Evolutionary conservation across 129 eudicot genomes (phyloP), one percentile per base, ranked within the genome.

Genomic region (Helianthus tuberosus): DNA sequence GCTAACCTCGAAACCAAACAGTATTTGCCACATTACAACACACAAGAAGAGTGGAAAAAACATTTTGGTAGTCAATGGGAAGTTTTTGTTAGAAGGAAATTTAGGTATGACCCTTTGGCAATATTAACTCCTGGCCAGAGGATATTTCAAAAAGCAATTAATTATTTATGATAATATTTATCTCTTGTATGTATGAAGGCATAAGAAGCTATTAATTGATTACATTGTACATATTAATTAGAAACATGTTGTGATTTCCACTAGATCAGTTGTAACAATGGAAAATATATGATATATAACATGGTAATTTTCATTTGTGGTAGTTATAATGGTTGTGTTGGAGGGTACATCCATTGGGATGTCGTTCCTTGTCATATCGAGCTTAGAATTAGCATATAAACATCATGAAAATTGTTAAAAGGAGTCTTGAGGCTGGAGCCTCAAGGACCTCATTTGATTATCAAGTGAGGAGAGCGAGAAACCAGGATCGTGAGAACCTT

Each of bases 91-190:
- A 64, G 85, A 68, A 85, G 90, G 76, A 95, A 95, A 87, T 61
- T 75, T 57, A 84, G 67, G 29, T 95, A 95, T 72, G 99, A 95
- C 80, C 99, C 97, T 32, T 58, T 88, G 47, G 85, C 94, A 36
- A 91, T 95, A 72, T 79, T 91, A 69, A 93, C 99, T 71, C 97
- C 99, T 15, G 99, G 99, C 47, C 99, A 95, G 14, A 85, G 84
- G 77, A 95, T 95, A 67, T 95, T 95, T 84, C 81, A 63, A 52
- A 91, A 79, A 77, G 84, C 74, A 55, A 78, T 15, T 50, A 70
- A 73, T 12, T 77, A 69, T 66, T 82, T 69, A 72, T 79, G 63
- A 83, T 51, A 44, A 47, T 27, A 5, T 39, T 5, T 29, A 46
- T 76, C 17, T 66, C 60, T 47, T 59, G 75, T 73, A 68, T 38